Evolutionary conservation across 225 moss, liverwort and hornwort species (phyloP).

Genomic region (Polytrichum formosum): DNA sequence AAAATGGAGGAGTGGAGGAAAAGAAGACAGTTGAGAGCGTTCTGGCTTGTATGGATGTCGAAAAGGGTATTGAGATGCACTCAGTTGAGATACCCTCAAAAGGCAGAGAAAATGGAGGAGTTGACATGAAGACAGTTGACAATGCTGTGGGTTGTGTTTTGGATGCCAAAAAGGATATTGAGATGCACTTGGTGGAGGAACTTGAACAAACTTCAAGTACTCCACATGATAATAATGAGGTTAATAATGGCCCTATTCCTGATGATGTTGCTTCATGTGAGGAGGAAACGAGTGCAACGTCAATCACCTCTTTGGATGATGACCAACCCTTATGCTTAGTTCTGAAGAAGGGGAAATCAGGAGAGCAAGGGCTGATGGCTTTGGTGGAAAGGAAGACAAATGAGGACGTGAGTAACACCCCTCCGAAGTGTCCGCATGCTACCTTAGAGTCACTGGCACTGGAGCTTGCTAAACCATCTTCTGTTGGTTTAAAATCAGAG

Average conservation of each 20-base stretch:
- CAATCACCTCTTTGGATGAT: conserved; percentile 36
- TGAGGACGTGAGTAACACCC: conserved; percentile 13
- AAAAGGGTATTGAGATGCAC: conserved; percentile 15
- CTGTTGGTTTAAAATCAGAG: conserved; percentile 15
- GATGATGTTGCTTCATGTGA: conserved; percentile 14
- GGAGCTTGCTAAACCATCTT: conserved; percentile 9
- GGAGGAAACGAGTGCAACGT: conserved; percentile 18
- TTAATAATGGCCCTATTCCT: conserved; percentile 8
- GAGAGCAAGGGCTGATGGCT: conserved; percentile 27
- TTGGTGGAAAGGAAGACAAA: conserved; percentile 21
- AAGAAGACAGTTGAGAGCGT: conserved; percentile 6
- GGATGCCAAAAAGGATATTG: conserved; percentile 12
- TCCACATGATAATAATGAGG: conserved; percentile 13
- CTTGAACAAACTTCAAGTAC: conserved; percentile 3
- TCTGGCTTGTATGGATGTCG: conserved; percentile 11
- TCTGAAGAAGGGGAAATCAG: conserved; percentile 40
- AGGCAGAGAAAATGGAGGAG: conserved; percentile 16
- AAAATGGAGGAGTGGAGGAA: conserved; percentile 14
- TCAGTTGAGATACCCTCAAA: conserved; percentile 15
- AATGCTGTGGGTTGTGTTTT: conserved; percentile 11
- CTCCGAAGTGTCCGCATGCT: conserved; percentile 12
- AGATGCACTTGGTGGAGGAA: conserved; percentile 11
- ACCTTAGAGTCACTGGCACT: conserved; percentile 17
- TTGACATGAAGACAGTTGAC: conserved; percentile 10
- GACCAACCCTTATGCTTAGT: conserved; percentile 49